A percentile compares a stretch with the other conserved stretches of the same genome.
phyloP scores from a whole-genome alignment of 345 rosid genomes.

The Linum lewisii region DNA sequence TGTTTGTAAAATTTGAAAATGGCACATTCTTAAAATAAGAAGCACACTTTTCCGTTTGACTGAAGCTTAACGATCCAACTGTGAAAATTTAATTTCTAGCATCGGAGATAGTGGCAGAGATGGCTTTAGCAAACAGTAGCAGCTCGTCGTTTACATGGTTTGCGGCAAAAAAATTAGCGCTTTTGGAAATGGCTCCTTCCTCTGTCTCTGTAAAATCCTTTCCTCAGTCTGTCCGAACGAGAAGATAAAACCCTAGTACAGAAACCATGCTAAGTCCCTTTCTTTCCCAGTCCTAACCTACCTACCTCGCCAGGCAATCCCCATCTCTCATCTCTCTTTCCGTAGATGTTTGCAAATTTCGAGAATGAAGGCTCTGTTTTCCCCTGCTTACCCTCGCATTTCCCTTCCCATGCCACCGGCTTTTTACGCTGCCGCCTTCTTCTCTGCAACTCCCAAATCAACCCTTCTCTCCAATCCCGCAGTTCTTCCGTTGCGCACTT shows the following conservation, averaged over 20 bases:
- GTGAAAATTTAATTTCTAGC: too few relatives aligned
- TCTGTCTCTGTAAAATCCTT: too few relatives aligned
- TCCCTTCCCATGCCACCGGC: constrained; percentile 16
- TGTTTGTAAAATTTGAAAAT: too few relatives aligned
- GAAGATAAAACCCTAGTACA: neutral
- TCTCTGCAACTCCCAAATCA: constrained; percentile 20
- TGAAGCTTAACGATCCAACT: too few relatives aligned
- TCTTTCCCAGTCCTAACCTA: neutral
- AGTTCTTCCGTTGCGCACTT: constrained; percentile 10
- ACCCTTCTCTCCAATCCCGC: constrained; percentile 12
- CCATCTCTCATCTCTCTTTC: neutral
- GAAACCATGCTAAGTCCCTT: neutral
- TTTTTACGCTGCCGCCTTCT: constrained; percentile 9
- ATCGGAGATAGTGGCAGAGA: too few relatives aligned
- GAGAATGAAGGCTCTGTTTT: constrained; percentile 37
- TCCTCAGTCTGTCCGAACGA: too few relatives aligned
- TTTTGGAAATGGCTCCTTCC: too few relatives aligned
- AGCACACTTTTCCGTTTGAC: too few relatives aligned
- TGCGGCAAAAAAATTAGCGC: too few relatives aligned
- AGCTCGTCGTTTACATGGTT: too few relatives aligned
- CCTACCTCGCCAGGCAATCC: neutral
- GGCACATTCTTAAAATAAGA: too few relatives aligned
- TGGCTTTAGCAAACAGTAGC: too few relatives aligned
- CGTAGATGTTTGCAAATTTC: constrained; percentile 29
- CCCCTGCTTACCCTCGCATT: constrained; percentile 22